Percentiles rank a stretch among this genome's conserved stretches.
These are phyloP conservation scores for Sporisorium scitamineum DNA, from an alignment of 1,284 basidiomycete species.

Conservation along the genomic window DNA sequence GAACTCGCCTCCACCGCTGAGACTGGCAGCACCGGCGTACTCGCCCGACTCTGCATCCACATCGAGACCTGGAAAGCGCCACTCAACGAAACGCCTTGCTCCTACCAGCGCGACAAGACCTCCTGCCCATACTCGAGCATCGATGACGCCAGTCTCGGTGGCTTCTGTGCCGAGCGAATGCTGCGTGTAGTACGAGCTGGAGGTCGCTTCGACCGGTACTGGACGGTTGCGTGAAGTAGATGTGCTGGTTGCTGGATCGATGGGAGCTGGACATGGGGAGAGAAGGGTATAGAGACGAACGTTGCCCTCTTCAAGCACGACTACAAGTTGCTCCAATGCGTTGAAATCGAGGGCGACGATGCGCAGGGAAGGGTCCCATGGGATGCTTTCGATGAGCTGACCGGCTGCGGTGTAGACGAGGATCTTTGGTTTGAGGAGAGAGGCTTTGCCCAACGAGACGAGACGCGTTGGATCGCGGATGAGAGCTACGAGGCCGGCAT, in stretches of 20 bases:
- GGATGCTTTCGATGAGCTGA: conserved; percentile 70
- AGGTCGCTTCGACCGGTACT: conserved; percentile 50
- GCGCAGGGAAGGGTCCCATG: conserved; percentile 80
- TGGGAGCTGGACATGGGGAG: conserved; percentile 45
- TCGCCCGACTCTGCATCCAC: conserved; percentile 38
- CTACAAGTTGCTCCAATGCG: conserved; percentile 80
- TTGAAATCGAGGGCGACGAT: conserved; percentile 88
- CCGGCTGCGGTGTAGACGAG: conserved; percentile 72
- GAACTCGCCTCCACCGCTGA: conserved; percentile 35
- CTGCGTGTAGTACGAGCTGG: conserved; percentile 82
- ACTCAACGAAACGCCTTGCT: conserved; percentile 81
- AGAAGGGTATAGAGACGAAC: conserved; percentile 88
- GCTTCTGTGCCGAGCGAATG: conserved; percentile 86
- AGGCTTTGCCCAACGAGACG: conserved; percentile 78
- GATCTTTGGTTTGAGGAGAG: conserved; percentile 77
- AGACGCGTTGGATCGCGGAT: conserved; percentile 87
- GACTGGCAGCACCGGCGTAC: conserved; percentile 26
- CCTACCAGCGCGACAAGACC: conserved; percentile 88
- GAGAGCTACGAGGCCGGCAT: conserved; percentile 88
- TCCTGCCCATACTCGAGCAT: conserved; percentile 84
- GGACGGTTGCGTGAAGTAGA: conserved; percentile 28
- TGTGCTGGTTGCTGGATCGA: conserved; percentile 14
- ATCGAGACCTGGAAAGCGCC: conserved; percentile 79
- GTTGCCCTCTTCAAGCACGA: conserved; percentile 90
- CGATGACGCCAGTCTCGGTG: conserved; percentile 82